Conservation (phyloP, 345 rosid species). For the Euphorbia lathyris region DNA sequence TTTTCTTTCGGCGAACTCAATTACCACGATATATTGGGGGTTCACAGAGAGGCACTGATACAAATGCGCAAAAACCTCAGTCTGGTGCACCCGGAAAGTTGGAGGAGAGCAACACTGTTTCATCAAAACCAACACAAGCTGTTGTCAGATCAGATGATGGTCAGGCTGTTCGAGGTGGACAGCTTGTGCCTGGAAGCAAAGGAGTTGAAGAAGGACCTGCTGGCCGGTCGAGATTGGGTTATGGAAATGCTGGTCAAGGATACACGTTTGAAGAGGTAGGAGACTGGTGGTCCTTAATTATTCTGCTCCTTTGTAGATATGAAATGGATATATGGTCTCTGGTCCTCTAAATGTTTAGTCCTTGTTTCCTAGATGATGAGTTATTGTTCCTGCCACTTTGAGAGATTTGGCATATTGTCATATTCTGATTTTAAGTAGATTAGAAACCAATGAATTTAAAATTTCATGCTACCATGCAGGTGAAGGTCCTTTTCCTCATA, state of each 20-base stretch:
- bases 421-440: background rate
- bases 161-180: slow-evolving; percentile 64
- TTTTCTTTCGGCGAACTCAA: slow-evolving; percentile 71
- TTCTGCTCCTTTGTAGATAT: background rate
- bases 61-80: slow-evolving; percentile 72
- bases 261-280: slow-evolving; percentile 96
- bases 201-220: slow-evolving; percentile 79
- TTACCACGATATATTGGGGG: slow-evolving; percentile 47
- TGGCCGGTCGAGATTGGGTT: slow-evolving; percentile 72
- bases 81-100: slow-evolving; percentile 61
- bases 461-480: slow-evolving; percentile 44
- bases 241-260: slow-evolving; percentile 99
- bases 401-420: background rate
- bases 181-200: slow-evolving; percentile 63
- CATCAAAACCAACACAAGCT: slow-evolving; percentile 56
- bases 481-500: slow-evolving; percentile 92
- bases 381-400: background rate
- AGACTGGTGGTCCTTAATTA: background rate
- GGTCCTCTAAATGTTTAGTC: background rate
- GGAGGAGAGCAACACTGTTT: slow-evolving; percentile 68
- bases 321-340: background rate
- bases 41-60: slow-evolving; percentile 64
- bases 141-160: slow-evolving; percentile 66
- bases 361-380: background rate
- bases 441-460: background rate